phyloP scores from a whole-genome alignment of 768 basidiomycete species.

The Hypholoma fasciculare region DNA sequence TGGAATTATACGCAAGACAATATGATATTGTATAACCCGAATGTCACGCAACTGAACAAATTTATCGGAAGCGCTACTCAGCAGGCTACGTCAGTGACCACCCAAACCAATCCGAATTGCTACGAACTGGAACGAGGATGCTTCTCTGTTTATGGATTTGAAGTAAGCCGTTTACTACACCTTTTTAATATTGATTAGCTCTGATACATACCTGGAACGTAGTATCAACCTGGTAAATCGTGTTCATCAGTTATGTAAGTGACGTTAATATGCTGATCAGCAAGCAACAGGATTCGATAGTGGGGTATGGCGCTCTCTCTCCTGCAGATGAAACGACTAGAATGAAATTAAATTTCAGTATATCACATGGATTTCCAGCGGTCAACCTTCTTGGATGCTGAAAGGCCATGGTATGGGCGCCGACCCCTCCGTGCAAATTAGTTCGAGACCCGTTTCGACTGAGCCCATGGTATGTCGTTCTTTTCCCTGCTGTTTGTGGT shows the following conservation, averaged over 20 bases:
- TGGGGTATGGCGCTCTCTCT: slow-evolving; percentile 41
- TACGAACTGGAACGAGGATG: slow-evolving; percentile 63
- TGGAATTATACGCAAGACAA: slow-evolving; percentile 67
- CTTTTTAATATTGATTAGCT: too few relatives aligned
- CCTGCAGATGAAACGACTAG: background rate
- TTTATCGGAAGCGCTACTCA: slow-evolving; percentile 73
- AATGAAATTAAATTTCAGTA: slow-evolving; percentile 45
- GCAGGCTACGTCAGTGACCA: slow-evolving; percentile 77
- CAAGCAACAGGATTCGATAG: slow-evolving; percentile 56
- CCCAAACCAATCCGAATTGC: slow-evolving; percentile 64
- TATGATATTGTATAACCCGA: slow-evolving; percentile 54
- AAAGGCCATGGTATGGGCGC: slow-evolving; percentile 66
- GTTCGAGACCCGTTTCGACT: slow-evolving; percentile 66
- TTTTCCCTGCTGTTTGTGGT: background rate
- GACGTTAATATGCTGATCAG: background rate
- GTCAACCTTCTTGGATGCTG: slow-evolving; percentile 73
- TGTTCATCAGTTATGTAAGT: background rate
- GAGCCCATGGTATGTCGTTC: slow-evolving; percentile 76
- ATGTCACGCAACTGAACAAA: slow-evolving; percentile 56
- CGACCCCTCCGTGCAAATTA: slow-evolving; percentile 60
- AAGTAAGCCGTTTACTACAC: slow-evolving; percentile 35
- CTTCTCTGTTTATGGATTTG: slow-evolving; percentile 80
- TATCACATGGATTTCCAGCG: slow-evolving; percentile 81
- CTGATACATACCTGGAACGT: background rate
- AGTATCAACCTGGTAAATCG: slow-evolving; percentile 42